A percentile compares a stretch with the other conserved stretches of the same genome.
phyloP scores from a whole-genome alignment of 2,329 filamentous ascomycete genomes.

The Sphaerostilbella broomeana region DNA sequence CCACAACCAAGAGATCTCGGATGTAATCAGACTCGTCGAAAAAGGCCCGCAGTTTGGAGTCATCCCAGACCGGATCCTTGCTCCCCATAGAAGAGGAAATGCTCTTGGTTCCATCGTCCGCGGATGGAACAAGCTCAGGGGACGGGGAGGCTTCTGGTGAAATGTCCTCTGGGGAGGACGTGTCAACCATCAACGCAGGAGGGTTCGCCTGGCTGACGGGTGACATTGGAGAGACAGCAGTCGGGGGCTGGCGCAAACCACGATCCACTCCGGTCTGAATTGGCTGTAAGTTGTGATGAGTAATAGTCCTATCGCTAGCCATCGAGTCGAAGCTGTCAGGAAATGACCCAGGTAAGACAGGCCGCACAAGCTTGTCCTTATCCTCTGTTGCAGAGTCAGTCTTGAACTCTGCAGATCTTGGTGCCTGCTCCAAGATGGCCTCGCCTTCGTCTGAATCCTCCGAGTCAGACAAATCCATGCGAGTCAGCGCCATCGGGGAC shows the following conservation, averaged over 20 bases:
- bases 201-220: constrained; percentile 41
- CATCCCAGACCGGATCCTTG: constrained; percentile 65
- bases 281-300: no score
- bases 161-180: constrained; percentile 61
- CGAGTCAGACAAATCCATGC: constrained; percentile 64
- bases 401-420: constrained; percentile 16
- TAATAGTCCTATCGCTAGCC: constrained; percentile 27
- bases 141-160: constrained; percentile 60
- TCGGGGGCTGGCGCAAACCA: constrained; percentile 18
- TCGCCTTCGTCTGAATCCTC: constrained; percentile 50
- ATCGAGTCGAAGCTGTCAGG: constrained; percentile 34
- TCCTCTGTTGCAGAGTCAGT: constrained; percentile 16
- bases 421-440: constrained; percentile 25
- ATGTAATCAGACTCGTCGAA: constrained; percentile 87
- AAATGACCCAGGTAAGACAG: constrained; percentile 34
- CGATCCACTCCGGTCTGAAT: constrained; percentile 13
- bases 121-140: constrained; percentile 49
- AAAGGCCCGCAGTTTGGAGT: constrained; percentile 77
- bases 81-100: constrained; percentile 30
- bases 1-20: constrained; percentile 80
- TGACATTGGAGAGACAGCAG: constrained; percentile 14
- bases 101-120: constrained; percentile 33
- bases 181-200: constrained; percentile 63
- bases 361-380: constrained; percentile 22
- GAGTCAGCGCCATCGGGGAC: constrained; percentile 43